These are phyloP conservation scores for Allium cepa DNA, from an alignment of 106 monocot genomes.

Conservation along the genomic window DNA sequence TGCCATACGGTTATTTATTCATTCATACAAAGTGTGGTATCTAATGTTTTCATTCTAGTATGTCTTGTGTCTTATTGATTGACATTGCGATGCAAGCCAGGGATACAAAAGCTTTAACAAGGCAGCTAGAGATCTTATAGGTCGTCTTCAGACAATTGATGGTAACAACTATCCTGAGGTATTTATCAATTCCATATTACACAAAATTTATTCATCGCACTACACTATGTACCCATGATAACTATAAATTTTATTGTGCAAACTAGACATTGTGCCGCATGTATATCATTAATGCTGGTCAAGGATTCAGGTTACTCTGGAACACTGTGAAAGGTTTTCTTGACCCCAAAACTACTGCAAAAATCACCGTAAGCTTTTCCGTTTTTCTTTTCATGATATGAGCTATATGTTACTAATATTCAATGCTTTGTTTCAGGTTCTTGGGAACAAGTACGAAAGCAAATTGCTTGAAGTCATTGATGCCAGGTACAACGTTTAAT, in stretches of 20 bases:
- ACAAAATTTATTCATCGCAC: not conserved
- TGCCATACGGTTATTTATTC: too few relatives aligned
- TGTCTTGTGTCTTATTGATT: too few relatives aligned
- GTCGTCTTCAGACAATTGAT: conserved; percentile 58
- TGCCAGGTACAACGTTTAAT: conserved; percentile 31
- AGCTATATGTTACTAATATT: not conserved
- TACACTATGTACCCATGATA: not conserved
- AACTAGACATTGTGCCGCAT: conserved; percentile 61
- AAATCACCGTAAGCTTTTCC: conserved; percentile 37
- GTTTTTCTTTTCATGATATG: not conserved
- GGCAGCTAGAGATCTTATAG: conserved; percentile 57
- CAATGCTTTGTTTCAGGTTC: conserved; percentile 38
- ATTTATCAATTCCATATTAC: not conserved
- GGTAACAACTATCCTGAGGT: conserved; percentile 91
- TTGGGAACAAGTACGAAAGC: conserved; percentile 88
- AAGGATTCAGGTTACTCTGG: conserved; percentile 85
- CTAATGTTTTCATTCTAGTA: too few relatives aligned
- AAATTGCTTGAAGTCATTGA: conserved; percentile 91
- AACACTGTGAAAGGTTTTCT: conserved; percentile 83
- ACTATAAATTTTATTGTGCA: conserved; percentile 1
- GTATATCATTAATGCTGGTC: conserved; percentile 81
- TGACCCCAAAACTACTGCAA: conserved; percentile 72
- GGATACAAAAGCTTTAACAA: conserved; percentile 60
- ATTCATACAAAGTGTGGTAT: too few relatives aligned
- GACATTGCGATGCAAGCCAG: conserved; percentile 9